These are phyloP conservation scores for Clarkia xantiana DNA, from an alignment of 345 rosid species.

Conservation along the genomic window DNA sequence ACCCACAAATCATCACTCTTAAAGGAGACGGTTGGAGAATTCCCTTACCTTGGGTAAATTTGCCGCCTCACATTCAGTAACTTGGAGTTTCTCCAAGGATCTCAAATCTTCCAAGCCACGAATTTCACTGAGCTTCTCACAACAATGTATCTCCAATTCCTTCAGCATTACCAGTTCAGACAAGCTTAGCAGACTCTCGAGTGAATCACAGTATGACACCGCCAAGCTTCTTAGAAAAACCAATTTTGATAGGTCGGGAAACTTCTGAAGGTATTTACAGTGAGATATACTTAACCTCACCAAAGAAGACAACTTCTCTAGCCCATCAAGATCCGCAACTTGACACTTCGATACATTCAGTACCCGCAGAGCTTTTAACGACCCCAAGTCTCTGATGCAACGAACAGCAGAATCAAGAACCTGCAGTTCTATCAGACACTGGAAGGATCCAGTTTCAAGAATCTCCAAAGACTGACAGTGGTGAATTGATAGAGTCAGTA, in stretches of 20 bases:
- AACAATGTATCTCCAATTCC: too few species aligned
- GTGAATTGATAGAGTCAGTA: neutral
- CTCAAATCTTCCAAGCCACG: too few species aligned
- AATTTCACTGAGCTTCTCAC: too few species aligned
- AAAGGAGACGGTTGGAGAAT: too few species aligned
- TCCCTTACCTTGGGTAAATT: too few species aligned
- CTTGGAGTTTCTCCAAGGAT: too few species aligned
- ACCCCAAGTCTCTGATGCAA: neutral
- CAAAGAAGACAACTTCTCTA: slow-evolving; percentile 12
- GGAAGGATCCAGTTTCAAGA: neutral
- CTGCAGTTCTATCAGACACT: slow-evolving; percentile 1
- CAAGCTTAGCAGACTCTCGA: too few species aligned
- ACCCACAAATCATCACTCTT: too few species aligned
- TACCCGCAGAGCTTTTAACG: neutral
- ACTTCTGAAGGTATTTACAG: neutral
- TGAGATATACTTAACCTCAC: neutral
- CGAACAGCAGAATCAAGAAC: neutral
- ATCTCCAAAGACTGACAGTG: slow-evolving; percentile 1
- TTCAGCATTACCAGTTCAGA: too few species aligned
- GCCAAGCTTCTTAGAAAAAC: too few species aligned
- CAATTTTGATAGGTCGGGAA: neutral
- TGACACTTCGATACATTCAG: slow-evolving; percentile 1
- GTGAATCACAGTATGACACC: too few species aligned
- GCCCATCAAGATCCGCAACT: slow-evolving; percentile 26
- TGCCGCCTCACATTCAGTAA: too few species aligned